Base-by-base conservation (phyloP, 1,284 basidiomycete genomes). In the Trametes pubescens region DNA sequence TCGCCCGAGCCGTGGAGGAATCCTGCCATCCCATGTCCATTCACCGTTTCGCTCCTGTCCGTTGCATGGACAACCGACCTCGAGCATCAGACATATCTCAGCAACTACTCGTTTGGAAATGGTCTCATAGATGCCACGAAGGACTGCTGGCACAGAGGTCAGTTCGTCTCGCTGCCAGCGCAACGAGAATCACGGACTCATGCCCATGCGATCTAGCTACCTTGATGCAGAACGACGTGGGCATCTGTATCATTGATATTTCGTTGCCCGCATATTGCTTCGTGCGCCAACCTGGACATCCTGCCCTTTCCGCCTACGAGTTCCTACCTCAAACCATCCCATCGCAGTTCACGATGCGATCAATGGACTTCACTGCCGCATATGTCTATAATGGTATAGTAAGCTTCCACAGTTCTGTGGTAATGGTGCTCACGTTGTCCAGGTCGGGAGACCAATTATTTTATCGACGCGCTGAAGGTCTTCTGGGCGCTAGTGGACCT, bases 1-100 rank as follows among this genome's bases (percentile, higher is more conserved):
- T 38, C 37, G 37, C 4, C 37, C 37, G 37, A 38, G 14, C 37
- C 37, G 14, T 38, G 37, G 37, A 38, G 37, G 37, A 16, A 43
- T n/a, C 71, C 66, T 2, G 18, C 46, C 2, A 46, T 70, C 9
- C 75, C 78, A 13, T 77, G 75, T 53, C 75, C 76, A 0, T 79
- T 75, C 61, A 65, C 69, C 13, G 54, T 59, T 4, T 66, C 65
- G 16, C 51, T 73, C 21, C 35, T 72, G 13, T 37, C 49, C 21
- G 57, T 44, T 21, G 49, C 48, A 14, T 66, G 56, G 57, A 44
- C 37, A 26, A 44, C 57, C 13, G 64, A 69, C 35, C 46, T 69
- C 34, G 57, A 51, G 37, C 21, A 38, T 16, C 35, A 53, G 7
- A 24, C 51, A 2, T 53, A 40, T 22, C 34, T 53, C 22, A 40